Evolutionary conservation across 1,139 yeast genomes (phyloP).

Genomic region (Diutina siamensis): DNA sequence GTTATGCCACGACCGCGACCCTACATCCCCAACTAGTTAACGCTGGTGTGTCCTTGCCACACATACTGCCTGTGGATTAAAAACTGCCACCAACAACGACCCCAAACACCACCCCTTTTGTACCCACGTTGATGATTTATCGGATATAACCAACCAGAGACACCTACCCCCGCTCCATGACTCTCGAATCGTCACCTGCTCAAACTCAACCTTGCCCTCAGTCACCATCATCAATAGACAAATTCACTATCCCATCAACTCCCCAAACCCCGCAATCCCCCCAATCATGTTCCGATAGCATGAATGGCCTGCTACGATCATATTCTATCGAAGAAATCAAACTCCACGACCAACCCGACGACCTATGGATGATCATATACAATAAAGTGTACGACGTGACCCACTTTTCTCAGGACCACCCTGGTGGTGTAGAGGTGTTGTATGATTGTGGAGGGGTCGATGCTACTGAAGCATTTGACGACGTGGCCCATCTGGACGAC

Average conservation of each 20-base stretch:
- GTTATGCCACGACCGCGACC: no score
- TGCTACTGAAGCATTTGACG: slow-evolving; percentile 50
- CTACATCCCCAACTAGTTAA: no score
- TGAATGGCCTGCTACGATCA: no score
- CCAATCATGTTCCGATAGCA: neutral
- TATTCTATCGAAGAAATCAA: slow-evolving; percentile 19
- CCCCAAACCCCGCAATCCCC: no score
- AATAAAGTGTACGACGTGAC: slow-evolving; percentile 53
- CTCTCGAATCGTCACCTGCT: neutral
- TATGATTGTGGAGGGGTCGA: slow-evolving; percentile 66
- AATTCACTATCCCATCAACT: no score
- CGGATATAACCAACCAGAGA: neutral
- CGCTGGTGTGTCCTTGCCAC: no score
- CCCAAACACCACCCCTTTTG: no score
- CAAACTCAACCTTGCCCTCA: no score
- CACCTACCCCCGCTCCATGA: neutral
- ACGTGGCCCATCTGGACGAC: slow-evolving; percentile 37
- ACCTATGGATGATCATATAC: slow-evolving; percentile 59
- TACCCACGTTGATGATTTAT: neutral
- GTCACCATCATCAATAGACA: neutral
- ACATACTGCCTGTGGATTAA: no score
- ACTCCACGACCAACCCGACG: slow-evolving; percentile 33
- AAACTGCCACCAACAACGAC: no score
- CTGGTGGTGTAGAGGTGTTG: slow-evolving; percentile 62
- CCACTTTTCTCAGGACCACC: slow-evolving; percentile 38